Evolutionary conservation across 2,329 filamentous ascomycete species (phyloP).

Genomic region (Lasiodiplodia hormozganensis): DNA sequence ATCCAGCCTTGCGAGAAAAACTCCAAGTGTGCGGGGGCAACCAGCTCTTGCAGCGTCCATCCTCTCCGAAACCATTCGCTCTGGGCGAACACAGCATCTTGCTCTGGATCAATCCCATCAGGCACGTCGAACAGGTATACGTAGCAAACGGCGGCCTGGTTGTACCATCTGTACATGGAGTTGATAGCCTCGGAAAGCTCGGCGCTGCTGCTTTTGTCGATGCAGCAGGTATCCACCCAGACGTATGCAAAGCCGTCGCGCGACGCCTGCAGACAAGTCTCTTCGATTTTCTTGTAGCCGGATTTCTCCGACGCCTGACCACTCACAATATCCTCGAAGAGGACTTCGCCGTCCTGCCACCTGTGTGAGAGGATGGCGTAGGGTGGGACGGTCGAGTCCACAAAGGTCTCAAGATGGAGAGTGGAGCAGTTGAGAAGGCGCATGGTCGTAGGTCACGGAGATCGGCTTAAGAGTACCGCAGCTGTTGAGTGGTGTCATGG

Average conservation of each 20-base stretch:
- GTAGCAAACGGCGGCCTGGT: constrained; percentile 30
- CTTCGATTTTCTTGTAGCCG: constrained; percentile 23
- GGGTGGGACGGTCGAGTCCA: too few relatives aligned
- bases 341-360: constrained; percentile 26
- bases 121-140: constrained; percentile 32
- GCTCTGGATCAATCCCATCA: not conserved
- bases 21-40: constrained; percentile 17
- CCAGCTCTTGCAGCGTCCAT: constrained; percentile 31
- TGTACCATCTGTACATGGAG: constrained; percentile 36
- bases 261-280: constrained; percentile 23
- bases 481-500: too few relatives aligned
- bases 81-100: not conserved
- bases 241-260: constrained; percentile 32
- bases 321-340: not conserved
- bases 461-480: too few relatives aligned
- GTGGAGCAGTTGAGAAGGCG: too few relatives aligned
- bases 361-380: constrained; percentile 30
- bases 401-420: too few relatives aligned
- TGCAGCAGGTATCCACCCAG: constrained; percentile 38
- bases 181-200: constrained; percentile 34
- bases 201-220: constrained; percentile 32
- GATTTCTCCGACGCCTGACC: not conserved
- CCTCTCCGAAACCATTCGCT: constrained; percentile 29
- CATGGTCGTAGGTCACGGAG: too few relatives aligned
- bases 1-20: constrained; percentile 27